Base-by-base conservation (phyloP, 495 filamentous ascomycete species). In the Trypethelium eluteriae region DNA sequence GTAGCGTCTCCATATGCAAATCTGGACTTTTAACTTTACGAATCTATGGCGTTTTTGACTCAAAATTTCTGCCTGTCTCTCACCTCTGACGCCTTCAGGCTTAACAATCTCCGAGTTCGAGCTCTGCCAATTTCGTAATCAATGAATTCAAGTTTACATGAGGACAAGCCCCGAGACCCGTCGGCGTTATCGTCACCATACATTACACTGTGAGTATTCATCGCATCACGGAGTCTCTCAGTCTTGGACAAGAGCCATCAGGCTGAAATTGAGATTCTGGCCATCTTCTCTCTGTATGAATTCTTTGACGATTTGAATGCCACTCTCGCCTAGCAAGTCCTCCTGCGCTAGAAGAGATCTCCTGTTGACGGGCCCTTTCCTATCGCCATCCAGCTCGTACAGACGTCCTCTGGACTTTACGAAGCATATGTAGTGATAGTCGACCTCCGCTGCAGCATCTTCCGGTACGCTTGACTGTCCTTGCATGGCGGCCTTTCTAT, bases 321-420 rank as follows among this genome's bases (percentile, higher is more conserved):
- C 89, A 74, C 79, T 83, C 69, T 86, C 83, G 76, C 84, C 86
- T 66, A 91, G 74, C 66, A 88, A 84, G 80, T 90, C 88, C 75
- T 92, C 88, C 41, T 76, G 79, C 4, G 70, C 73, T 0, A 16
- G 79, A 66, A 91, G 67, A 34, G 65, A 38, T 0, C 87, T 88
- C 64, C 87, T 79, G 67, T 83, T 78, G 68, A 90, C 73, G 49
- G 88, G 86, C 14, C 89, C 86, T 79, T 88, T 91, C 72, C 89
- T 76, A 39, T 86, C 72, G 10, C 92, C 91, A 79, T 96, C 91
- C 66, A 96, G 78, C 82, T 95, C 92, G 86, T 92, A 96, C 67
- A 96, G 74, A 68, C 81, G 81, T 50, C 86, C 85, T 18, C 72
- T 76, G 1, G 83, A 83, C 79, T 88, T 91, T 7, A 93, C 90